phyloP scores from a whole-genome alignment of 1,284 basidiomycete genomes.

The Puccinia triticina region DNA sequence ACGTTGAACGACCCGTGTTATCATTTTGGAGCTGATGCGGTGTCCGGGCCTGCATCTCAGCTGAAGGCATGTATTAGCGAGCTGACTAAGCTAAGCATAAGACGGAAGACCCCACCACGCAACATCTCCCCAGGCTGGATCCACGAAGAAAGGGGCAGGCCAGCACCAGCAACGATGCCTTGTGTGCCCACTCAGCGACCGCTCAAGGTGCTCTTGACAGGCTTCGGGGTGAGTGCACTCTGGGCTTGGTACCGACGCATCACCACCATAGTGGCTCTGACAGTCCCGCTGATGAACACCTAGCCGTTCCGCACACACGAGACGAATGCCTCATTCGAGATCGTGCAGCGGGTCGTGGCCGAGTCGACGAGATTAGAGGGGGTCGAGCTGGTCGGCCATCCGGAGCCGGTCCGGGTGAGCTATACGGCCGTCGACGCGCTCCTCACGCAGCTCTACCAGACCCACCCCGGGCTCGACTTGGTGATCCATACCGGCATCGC shows the following conservation, averaged over 20 bases:
- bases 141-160: background rate
- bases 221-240: slow-evolving; percentile 4
- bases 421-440: background rate
- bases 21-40: too few relatives aligned
- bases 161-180: background rate
- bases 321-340: slow-evolving; percentile 16
- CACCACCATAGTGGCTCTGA: too few relatives aligned
- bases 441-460: background rate
- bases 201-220: slow-evolving; percentile 20
- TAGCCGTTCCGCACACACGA: slow-evolving; percentile 3
- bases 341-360: background rate
- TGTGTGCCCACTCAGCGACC: background rate
- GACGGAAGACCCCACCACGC: too few relatives aligned
- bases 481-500: background rate
- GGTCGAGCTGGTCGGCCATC: background rate
- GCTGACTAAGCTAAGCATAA: too few relatives aligned
- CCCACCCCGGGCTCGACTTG: background rate
- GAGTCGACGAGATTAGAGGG: too few relatives aligned
- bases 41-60: too few relatives aligned
- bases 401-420: slow-evolving; percentile 21
- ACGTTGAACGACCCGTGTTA: slow-evolving; percentile 1
- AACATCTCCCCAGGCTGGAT: too few relatives aligned
- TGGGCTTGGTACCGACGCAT: too few relatives aligned
- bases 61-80: too few relatives aligned
- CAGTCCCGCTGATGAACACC: too few relatives aligned